These are phyloP conservation scores for Peltaster fructicola DNA, from an alignment of 2,329 filamentous ascomycete genomes.

Conservation along the genomic window DNA sequence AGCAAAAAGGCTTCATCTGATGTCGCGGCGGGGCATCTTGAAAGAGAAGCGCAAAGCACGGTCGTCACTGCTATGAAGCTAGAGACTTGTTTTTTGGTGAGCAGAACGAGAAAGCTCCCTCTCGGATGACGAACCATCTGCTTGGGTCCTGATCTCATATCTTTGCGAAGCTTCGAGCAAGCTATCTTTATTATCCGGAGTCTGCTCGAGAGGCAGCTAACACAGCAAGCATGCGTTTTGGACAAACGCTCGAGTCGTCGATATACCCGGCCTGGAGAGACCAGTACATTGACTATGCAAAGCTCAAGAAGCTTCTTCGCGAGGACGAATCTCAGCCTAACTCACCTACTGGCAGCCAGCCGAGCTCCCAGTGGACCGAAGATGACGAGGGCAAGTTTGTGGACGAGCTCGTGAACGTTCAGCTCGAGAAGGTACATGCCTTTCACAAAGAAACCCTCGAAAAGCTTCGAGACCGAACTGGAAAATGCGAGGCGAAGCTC, in stretches of 20 bases:
- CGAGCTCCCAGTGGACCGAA: constrained; percentile 63
- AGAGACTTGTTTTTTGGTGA: too few species aligned
- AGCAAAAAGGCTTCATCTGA: too few species aligned
- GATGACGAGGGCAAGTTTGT: constrained; percentile 87
- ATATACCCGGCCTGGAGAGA: constrained; percentile 78
- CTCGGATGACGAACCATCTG: too few species aligned
- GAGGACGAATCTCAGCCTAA: constrained; percentile 44
- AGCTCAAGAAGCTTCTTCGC: constrained; percentile 75
- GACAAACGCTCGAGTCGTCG: constrained; percentile 64
- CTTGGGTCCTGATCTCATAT: too few species aligned
- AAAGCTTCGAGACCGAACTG: constrained; percentile 63
- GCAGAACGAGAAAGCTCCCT: too few species aligned
- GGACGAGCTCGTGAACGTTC: constrained; percentile 83
- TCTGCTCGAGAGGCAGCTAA: constrained; percentile 1
- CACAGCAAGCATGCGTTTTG: constrained; percentile 61
- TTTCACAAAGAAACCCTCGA: constrained; percentile 76
- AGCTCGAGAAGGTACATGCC: constrained; percentile 82
- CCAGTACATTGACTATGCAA: constrained; percentile 88
- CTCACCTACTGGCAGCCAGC: constrained; percentile 27
- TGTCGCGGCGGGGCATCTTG: too few species aligned
- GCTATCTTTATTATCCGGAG: too few species aligned
- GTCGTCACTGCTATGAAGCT: too few species aligned
- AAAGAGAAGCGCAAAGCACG: too few species aligned
- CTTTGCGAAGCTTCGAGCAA: too few species aligned
- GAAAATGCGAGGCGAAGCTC: constrained; percentile 48